phyloP scores from a whole-genome alignment of 2,329 filamentous ascomycete species.

The Tolypocladium guangdongense region DNA sequence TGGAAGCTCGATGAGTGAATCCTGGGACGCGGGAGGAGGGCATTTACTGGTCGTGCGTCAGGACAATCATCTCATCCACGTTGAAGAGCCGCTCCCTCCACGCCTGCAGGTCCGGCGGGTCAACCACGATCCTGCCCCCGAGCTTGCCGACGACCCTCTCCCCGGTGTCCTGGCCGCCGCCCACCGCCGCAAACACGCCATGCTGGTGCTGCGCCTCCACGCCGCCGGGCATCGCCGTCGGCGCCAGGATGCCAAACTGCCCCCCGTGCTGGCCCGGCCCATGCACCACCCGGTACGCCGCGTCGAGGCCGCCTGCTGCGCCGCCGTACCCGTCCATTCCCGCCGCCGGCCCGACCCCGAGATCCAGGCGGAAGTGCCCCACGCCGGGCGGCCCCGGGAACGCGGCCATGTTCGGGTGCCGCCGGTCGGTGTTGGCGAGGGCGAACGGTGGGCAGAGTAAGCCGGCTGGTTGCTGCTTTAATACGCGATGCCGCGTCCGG shows the following conservation, averaged over 20 bases:
- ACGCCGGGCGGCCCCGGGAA: constrained; percentile 3
- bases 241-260: constrained; percentile 36
- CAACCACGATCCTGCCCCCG: constrained; percentile 44
- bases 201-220: not conserved
- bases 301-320: not conserved
- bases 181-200: not conserved
- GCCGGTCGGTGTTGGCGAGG: no score
- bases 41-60: constrained; percentile 65
- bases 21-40: no score
- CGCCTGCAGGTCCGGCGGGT: constrained; percentile 55
- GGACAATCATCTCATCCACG: constrained; percentile 59
- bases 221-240: constrained; percentile 13
- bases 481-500: not conserved
- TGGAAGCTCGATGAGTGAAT: not conserved
- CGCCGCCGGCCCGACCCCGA: not conserved
- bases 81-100: constrained; percentile 68
- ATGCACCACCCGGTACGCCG: not conserved
- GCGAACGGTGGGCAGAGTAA: no score
- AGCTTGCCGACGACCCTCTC: constrained; percentile 37
- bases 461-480: not conserved
- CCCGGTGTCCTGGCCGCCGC: not conserved
- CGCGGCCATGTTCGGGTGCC: not conserved
- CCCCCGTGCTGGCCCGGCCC: constrained; percentile 8
- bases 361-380: constrained; percentile 4
- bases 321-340: not conserved